Evolutionary conservation across 2,329 filamentous ascomycete genomes (phyloP).

Genomic region (Diaporthe caulivora): DNA sequence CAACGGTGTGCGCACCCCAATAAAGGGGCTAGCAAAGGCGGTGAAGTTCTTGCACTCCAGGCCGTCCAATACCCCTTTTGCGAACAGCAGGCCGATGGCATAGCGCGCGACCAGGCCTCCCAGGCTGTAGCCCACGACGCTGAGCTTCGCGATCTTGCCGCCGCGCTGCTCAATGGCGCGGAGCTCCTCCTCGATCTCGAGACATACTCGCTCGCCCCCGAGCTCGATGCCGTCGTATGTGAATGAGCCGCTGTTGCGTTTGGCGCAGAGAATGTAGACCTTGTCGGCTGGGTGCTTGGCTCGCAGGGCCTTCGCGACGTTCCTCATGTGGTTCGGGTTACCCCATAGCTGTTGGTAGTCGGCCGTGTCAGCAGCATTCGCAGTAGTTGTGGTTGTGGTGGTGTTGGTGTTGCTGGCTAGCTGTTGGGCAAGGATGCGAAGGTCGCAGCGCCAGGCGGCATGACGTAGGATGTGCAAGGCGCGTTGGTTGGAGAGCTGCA

Average conservation of each 20-base stretch:
- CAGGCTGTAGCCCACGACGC: constrained; percentile 89
- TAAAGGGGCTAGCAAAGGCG: constrained; percentile 88
- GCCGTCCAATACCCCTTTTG: constrained; percentile 82
- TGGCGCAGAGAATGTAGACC: constrained; percentile 78
- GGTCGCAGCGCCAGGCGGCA: constrained; percentile 2
- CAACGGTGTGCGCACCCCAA: constrained; percentile 79
- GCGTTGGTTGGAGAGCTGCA: constrained; percentile 8
- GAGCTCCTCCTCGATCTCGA: constrained; percentile 75
- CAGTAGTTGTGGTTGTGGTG: neutral
- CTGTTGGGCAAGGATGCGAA: neutral
- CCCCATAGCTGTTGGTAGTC: constrained; percentile 74
- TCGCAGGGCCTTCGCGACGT: constrained; percentile 75
- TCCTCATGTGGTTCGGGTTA: constrained; percentile 79
- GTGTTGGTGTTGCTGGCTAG: neutral
- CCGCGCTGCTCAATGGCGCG: constrained; percentile 70
- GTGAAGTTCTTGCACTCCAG: constrained; percentile 92
- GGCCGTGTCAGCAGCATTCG: constrained; percentile 38
- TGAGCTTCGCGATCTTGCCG: constrained; percentile 82
- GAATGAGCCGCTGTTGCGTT: constrained; percentile 79
- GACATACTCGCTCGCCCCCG: constrained; percentile 75
- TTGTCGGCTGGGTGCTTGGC: constrained; percentile 70
- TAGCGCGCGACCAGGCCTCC: constrained; percentile 90
- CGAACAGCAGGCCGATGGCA: constrained; percentile 84
- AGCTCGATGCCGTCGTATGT: constrained; percentile 79
- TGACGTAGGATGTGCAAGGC: constrained; percentile 31